phyloP scores from a whole-genome alignment of 371 early-diverging fungal species.

The Rhizopus arrhizus region DNA sequence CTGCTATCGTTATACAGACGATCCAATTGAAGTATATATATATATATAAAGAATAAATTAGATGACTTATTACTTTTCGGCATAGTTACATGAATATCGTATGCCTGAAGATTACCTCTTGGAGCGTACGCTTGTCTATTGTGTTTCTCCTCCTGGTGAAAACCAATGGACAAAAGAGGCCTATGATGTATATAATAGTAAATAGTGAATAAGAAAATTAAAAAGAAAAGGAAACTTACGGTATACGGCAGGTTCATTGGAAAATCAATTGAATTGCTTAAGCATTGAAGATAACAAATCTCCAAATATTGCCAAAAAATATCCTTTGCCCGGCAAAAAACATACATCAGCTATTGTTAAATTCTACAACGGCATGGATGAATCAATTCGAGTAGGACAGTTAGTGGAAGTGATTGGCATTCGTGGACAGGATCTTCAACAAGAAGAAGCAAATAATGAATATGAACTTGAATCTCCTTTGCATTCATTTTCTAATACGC shows the following conservation, averaged over 20 bases:
- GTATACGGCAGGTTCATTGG: conserved; percentile 12
- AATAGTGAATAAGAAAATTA: not conserved
- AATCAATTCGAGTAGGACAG: conserved; percentile 55
- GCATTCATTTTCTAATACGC: conserved; percentile 24
- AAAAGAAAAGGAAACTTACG: not conserved
- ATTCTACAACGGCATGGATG: conserved; percentile 44
- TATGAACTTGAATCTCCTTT: conserved; percentile 28
- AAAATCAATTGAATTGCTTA: conserved; percentile 21
- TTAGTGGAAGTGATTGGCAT: conserved; percentile 65
- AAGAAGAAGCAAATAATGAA: conserved; percentile 5
- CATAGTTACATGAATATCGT: conserved; percentile 9
- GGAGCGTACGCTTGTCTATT: conserved; percentile 55
- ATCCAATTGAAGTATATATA: conserved; percentile 36
- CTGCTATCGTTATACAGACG: conserved; percentile 47
- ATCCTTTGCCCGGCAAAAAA: conserved; percentile 50
- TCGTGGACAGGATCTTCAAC: conserved; percentile 29
- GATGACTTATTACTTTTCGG: not conserved
- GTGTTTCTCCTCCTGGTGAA: conserved; percentile 68
- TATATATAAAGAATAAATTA: not conserved
- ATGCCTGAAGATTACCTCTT: conserved; percentile 35
- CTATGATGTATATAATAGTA: conserved; percentile 12
- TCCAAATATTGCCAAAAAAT: conserved; percentile 36
- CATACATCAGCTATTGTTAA: conserved; percentile 61
- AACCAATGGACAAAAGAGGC: conserved; percentile 50
- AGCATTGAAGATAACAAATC: conserved; percentile 19